Evolutionary conservation across 2,329 filamentous ascomycete genomes (phyloP).

Genomic region (Rutstroemia sp.): DNA sequence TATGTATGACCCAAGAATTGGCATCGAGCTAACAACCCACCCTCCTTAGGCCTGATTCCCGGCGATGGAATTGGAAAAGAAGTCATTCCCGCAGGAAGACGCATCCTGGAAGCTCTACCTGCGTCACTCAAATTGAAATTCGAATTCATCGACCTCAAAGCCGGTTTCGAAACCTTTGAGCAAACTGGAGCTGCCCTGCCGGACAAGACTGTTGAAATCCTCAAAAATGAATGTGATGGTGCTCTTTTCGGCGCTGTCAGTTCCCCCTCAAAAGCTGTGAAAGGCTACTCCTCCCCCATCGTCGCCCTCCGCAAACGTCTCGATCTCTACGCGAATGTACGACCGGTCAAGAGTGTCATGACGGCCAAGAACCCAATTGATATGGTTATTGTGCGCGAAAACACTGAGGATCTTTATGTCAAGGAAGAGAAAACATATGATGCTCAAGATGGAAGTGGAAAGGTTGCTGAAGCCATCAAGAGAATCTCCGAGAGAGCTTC

Average conservation of each 20-base stretch:
- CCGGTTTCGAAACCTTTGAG: conserved; percentile 91
- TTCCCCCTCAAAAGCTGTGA: conserved; percentile 82
- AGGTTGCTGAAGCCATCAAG: conserved; percentile 96
- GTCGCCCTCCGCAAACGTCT: conserved; percentile 94
- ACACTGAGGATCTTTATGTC: conserved; percentile 90
- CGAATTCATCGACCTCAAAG: conserved; percentile 86
- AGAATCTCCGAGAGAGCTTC: conserved; percentile 84
- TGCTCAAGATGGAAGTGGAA: conserved; percentile 58
- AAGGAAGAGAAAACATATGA: conserved; percentile 87
- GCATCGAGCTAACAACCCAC: neutral
- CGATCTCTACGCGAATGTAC: conserved; percentile 94
- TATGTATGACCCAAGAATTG: neutral
- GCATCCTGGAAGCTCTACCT: conserved; percentile 86
- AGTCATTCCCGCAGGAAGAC: conserved; percentile 90
- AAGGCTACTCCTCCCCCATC: conserved; percentile 84
- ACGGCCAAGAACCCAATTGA: conserved; percentile 60
- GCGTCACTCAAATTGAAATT: conserved; percentile 88
- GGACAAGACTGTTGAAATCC: conserved; percentile 80
- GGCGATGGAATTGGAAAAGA: conserved; percentile 98
- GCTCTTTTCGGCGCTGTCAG: conserved; percentile 94
- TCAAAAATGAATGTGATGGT: conserved; percentile 88
- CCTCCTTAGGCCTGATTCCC: conserved; percentile 72
- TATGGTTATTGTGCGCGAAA: conserved; percentile 96
- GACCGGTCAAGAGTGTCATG: conserved; percentile 79
- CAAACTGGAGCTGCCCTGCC: conserved; percentile 81